Evolutionary conservation across 139 green algal species (phyloP).

Genomic region (Haematococcus lacustris): DNA sequence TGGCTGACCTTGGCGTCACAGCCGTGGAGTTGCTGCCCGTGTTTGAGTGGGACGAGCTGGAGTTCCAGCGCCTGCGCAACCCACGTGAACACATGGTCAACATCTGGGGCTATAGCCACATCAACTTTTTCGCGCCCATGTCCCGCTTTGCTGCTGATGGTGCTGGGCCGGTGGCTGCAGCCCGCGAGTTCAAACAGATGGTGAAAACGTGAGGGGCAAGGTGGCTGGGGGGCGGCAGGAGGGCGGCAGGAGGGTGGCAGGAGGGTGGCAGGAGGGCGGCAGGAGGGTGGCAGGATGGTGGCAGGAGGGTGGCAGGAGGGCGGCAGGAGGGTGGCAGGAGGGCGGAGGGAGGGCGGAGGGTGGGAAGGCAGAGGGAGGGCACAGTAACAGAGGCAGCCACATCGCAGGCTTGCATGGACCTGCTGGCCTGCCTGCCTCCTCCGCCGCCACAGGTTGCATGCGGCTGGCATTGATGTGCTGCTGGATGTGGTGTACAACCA

Average conservation of each 20-base stretch:
- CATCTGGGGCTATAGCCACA: slow-evolving; percentile 88
- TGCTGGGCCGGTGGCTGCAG: slow-evolving; percentile 49
- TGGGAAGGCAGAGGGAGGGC: too few relatives aligned
- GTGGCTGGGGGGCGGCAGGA: too few relatives aligned
- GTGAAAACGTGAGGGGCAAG: slow-evolving; percentile 57
- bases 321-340: too few relatives aligned
- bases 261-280: too few relatives aligned
- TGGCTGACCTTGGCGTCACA: slow-evolving; percentile 72
- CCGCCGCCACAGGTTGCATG: slow-evolving; percentile 49
- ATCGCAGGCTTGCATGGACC: too few relatives aligned
- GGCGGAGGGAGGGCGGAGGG: too few relatives aligned
- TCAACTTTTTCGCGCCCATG: slow-evolving; percentile 85
- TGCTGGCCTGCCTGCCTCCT: too few relatives aligned
- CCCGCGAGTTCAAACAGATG: slow-evolving; percentile 85
- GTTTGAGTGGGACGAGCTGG: slow-evolving; percentile 92
- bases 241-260: too few relatives aligned
- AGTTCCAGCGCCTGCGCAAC: slow-evolving; percentile 79
- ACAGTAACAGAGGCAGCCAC: too few relatives aligned
- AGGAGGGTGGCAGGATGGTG: too few relatives aligned
- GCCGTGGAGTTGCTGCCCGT: slow-evolving; percentile 85
- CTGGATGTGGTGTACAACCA: slow-evolving; percentile 96
- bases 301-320: too few relatives aligned
- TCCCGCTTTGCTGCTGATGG: slow-evolving; percentile 45
- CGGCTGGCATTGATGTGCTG: slow-evolving; percentile 80
- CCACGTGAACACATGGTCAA: slow-evolving; percentile 69